These are phyloP conservation scores for Aspergillus bertholletiae DNA, from an alignment of 495 filamentous ascomycete species.

Conservation along the genomic window DNA sequence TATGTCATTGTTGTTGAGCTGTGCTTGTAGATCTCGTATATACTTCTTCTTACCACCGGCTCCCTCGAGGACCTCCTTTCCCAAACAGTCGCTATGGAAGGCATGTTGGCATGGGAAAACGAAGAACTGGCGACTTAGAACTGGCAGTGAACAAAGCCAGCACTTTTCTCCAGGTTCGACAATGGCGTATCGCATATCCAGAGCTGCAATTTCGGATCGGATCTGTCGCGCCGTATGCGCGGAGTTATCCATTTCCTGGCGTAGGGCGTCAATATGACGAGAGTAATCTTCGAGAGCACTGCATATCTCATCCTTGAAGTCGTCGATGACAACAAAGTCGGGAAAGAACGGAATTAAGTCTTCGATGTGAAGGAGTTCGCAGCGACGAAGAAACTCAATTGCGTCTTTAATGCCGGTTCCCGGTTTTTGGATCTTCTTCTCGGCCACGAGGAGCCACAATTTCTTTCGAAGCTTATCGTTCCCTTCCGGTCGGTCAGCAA, in stretches of 20 bases:
- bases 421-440: conserved; percentile 81
- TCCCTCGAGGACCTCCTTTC: conserved; percentile 71
- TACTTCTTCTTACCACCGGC: conserved; percentile 70
- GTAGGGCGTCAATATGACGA: conserved; percentile 82
- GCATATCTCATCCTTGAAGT: conserved; percentile 98
- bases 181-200: conserved; percentile 89
- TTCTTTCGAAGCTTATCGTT: conserved; percentile 83
- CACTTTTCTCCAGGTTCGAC: conserved; percentile 96
- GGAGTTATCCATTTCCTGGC: conserved; percentile 93
- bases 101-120: conserved; percentile 98
- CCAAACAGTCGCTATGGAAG: conserved; percentile 92
- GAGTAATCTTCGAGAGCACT: conserved; percentile 87
- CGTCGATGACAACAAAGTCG: conserved; percentile 97
- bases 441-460: conserved; percentile 89
- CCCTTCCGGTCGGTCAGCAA: conserved; percentile 81
- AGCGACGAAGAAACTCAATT: conserved; percentile 88
- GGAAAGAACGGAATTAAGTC: conserved; percentile 98
- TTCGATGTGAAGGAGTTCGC: conserved; percentile 89
- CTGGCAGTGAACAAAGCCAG: conserved; percentile 77
- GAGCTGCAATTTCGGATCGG: conserved; percentile 73
- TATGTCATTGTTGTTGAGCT: conserved; percentile 68
- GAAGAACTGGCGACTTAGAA: conserved; percentile 89
- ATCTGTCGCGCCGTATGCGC: conserved; percentile 85
- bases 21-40: conserved; percentile 79
- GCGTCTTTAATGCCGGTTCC: conserved; percentile 85